Evolutionary conservation across 257 asterid genomes (phyloP).

Genomic region (Solanum commersonii): DNA sequence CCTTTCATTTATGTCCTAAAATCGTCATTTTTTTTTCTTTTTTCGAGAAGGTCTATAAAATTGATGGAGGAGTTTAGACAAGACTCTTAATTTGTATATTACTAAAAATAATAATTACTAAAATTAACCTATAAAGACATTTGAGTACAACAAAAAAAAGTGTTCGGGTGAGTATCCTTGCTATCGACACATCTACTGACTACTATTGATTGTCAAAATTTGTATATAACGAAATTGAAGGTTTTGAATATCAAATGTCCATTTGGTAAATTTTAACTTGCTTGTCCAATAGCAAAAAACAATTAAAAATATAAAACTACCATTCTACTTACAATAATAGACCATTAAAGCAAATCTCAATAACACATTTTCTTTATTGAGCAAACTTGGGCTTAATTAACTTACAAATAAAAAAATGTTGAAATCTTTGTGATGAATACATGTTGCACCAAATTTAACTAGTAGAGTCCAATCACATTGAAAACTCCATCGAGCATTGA

Average conservation of each 20-base stretch:
- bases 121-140: too few species aligned
- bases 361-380: not conserved
- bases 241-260: not conserved
- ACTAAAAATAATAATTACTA: too few species aligned
- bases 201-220: too few species aligned
- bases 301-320: not conserved
- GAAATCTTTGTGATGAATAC: not conserved
- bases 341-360: not conserved
- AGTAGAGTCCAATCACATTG: not conserved
- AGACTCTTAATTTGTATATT: too few species aligned
- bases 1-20: too few species aligned
- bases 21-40: accelerated
- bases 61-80: too few species aligned
- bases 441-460: not conserved
- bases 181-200: too few species aligned
- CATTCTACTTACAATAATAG: not conserved
- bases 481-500: not conserved
- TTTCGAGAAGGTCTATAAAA: too few species aligned
- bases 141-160: too few species aligned
- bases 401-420: not conserved
- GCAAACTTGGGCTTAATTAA: not conserved
- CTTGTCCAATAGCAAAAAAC: not conserved
- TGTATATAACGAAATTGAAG: too few species aligned
- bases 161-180: too few species aligned
- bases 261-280: not conserved